Evolutionary conservation across 1,284 basidiomycete species (phyloP), one percentile per base, ranked within the genome.

Genomic region (Moniliophthora roreri): DNA sequence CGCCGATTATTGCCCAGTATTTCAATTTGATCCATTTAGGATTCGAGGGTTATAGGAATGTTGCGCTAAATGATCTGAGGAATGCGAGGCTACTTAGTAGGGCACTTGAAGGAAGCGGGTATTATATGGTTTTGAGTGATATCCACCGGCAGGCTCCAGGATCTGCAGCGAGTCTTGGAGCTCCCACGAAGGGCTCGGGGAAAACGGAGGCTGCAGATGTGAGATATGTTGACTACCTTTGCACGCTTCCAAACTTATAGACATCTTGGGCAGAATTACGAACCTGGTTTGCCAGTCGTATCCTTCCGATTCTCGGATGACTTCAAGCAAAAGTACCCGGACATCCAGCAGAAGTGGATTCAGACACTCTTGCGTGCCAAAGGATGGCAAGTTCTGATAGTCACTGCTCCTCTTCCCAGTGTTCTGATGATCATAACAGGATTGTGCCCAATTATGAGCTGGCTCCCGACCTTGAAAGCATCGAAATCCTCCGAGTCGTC

Each of bases 1-100:
- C 91, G 38, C 92, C 95, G 9, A 90, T 98, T 65, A 87, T 98
- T 48, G 91, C 85, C 1, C 93, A 96, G 69, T 93, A 95, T 74
- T 98, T 93, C 80, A 96, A 93, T 69, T 82, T 94, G 67, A 66
- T 95, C 40, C 88, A 93, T 64, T 82, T 94, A 23, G 93, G 93
- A 21, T 91, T 86, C 59, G 81, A 89, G 62, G 93, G 93, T 0
- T 96, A 91, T 73, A 81, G 85, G 32, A 72, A 77, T 3, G 79
- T 95, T 56, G 90, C 89, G 51, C 63, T 93, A 58, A 75, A 79
- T 63, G 89, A 95, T 65, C 68, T 98, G 60, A 80, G 85, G 70
- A 97, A 97, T 63, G 90, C 93, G 1, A 82, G 95, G 24, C 72
- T 94, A 13, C 74, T 98, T 38, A 91, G 91, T 48, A 84, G 93